These are phyloP conservation scores for Fraxinus cuspidata DNA, from an alignment of 257 asterid species.

Conservation along the genomic window DNA sequence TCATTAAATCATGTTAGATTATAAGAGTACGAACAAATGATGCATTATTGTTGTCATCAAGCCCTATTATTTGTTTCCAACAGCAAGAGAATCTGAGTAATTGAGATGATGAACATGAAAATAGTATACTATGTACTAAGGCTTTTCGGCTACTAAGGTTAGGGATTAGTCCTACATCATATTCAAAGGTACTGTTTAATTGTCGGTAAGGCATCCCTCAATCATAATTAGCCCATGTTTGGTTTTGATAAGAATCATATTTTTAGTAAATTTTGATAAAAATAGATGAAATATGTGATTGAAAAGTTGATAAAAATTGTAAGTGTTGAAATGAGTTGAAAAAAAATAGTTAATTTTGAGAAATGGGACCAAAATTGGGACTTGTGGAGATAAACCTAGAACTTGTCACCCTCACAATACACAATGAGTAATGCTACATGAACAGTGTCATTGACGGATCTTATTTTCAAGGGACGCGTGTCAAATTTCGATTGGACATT, in stretches of 20 bases:
- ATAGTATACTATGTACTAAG: neutral
- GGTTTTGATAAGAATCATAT: no score
- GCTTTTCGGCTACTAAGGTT: neutral
- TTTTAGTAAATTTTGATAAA: no score
- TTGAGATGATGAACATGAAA: neutral
- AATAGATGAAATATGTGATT: no score
- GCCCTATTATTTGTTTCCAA: neutral
- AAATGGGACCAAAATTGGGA: neutral
- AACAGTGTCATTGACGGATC: no score
- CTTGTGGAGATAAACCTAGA: neutral
- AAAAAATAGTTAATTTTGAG: no score
- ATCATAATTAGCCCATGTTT: no score
- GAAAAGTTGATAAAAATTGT: no score
- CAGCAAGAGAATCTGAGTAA: neutral
- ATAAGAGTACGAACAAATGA: neutral
- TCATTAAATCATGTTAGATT: neutral
- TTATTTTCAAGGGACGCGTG: no score
- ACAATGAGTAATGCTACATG: no score
- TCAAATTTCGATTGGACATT: no score
- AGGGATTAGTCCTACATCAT: constrained; percentile 11
- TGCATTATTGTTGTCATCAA: neutral
- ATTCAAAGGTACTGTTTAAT: neutral
- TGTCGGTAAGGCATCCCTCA: constrained; percentile 30
- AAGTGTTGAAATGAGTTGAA: no score
- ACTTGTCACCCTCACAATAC: no score